Conservation (phyloP, 371 early-diverging fungal genomes). For the Actinomortierella ambigua region DNA sequence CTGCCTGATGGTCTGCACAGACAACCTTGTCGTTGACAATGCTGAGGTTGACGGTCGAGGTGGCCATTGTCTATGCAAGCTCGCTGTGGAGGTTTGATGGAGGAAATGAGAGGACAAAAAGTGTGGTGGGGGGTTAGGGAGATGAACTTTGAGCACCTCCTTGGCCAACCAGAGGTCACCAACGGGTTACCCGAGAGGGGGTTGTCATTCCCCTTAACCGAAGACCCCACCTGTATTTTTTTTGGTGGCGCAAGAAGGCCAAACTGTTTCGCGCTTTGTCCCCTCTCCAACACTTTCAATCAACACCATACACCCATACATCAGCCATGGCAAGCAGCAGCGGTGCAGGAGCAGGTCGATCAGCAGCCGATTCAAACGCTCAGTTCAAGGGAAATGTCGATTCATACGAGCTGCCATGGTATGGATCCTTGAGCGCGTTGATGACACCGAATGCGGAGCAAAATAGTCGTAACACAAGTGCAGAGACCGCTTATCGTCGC, state of each 20-base stretch:
- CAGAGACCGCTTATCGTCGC: no score
- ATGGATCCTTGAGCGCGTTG: background rate
- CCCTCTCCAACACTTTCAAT: background rate
- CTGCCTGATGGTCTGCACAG: slow-evolving; percentile 39
- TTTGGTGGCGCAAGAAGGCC: background rate
- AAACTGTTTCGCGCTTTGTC: background rate
- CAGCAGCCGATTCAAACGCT: slow-evolving; percentile 18
- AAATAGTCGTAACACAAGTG: no score
- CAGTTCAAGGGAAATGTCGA: slow-evolving; percentile 47
- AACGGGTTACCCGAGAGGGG: no score
- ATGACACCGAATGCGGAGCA: no score
- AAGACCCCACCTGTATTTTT: background rate
- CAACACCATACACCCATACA: slow-evolving; percentile 11
- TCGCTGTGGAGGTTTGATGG: slow-evolving; percentile 4
- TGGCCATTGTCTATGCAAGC: slow-evolving; percentile 7
- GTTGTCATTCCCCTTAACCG: no score
- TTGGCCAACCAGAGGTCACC: background rate
- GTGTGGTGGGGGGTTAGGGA: background rate
- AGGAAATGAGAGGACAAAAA: background rate
- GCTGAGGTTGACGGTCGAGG: slow-evolving; percentile 40
- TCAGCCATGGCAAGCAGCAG: slow-evolving; percentile 6
- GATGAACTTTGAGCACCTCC: background rate
- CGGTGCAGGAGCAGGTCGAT: slow-evolving; percentile 14
- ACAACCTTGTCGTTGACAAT: slow-evolving; percentile 39
- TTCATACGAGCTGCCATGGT: slow-evolving; percentile 47